phyloP scores from a whole-genome alignment of 306 rosid species.

The Aeschynomene evenia region DNA sequence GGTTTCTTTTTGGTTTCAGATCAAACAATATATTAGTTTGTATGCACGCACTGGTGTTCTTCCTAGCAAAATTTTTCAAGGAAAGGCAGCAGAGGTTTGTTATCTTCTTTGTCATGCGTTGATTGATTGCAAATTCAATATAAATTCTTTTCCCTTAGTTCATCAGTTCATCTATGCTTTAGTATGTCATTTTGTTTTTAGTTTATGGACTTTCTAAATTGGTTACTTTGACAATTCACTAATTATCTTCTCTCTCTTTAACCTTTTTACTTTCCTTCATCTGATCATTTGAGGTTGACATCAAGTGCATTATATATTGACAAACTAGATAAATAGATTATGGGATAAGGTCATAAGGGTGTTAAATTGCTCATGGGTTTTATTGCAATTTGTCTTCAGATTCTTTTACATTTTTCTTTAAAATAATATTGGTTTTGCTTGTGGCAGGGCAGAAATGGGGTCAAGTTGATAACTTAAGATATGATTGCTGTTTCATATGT shows the following conservation, averaged over 20 bases:
- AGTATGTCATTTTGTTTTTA: background rate
- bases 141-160: background rate
- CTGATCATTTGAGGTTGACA: background rate
- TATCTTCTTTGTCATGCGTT: slow-evolving; percentile 10
- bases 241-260: background rate
- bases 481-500: slow-evolving; percentile 72
- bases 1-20: slow-evolving; percentile 48
- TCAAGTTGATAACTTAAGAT: slow-evolving; percentile 72
- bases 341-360: slow-evolving; percentile 11
- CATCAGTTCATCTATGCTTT: background rate
- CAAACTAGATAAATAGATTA: background rate
- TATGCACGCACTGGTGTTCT: slow-evolving; percentile 67
- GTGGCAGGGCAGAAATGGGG: slow-evolving; percentile 99
- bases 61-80: slow-evolving; percentile 80
- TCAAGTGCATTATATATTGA: background rate
- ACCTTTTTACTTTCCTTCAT: background rate
- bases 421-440: slow-evolving; percentile 40
- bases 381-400: slow-evolving; percentile 1
- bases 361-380: background rate
- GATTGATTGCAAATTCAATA: slow-evolving; percentile 15
- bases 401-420: background rate
- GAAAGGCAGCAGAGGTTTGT: slow-evolving; percentile 77
- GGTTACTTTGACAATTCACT: background rate
- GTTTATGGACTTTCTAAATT: background rate
- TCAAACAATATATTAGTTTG: slow-evolving; percentile 75